phyloP scores from a whole-genome alignment of 768 basidiomycete species.

The Crucibulum laeve region DNA sequence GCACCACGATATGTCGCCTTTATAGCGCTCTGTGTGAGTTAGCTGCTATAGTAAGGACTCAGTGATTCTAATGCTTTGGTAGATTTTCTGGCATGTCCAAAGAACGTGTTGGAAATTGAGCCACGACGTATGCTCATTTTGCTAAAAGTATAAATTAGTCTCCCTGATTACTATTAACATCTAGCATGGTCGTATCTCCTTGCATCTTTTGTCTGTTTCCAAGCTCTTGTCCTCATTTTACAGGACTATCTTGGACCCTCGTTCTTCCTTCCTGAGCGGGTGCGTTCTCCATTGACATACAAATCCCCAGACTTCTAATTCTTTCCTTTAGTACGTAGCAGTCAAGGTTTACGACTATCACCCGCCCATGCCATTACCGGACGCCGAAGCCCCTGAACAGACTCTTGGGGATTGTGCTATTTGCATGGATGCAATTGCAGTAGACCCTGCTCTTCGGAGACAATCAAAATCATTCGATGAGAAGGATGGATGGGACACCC shows the following conservation, averaged over 20 bases:
- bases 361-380: constrained; percentile 66
- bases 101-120: constrained; percentile 81
- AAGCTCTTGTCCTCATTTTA: constrained; percentile 57
- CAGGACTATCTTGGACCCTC: constrained; percentile 77
- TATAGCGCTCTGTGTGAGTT: constrained; percentile 72
- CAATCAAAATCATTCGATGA: constrained; percentile 29
- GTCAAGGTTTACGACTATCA: constrained; percentile 80
- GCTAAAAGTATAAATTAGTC: background rate
- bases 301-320: background rate
- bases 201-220: constrained; percentile 54
- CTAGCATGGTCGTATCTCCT: constrained; percentile 66
- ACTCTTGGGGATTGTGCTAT: constrained; percentile 87
- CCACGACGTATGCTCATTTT: constrained; percentile 51
- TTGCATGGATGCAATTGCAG: constrained; percentile 83
- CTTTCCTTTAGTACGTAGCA: constrained; percentile 45
- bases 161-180: background rate
- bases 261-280: constrained; percentile 77
- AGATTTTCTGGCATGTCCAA: constrained; percentile 84
- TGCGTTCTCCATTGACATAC: constrained; percentile 15
- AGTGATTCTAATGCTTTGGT: too few relatives aligned
- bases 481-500: constrained; percentile 20
- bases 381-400: constrained; percentile 72
- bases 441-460: constrained; percentile 36
- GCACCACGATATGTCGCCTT: constrained; percentile 69
- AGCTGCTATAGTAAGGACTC: background rate